phyloP scores from a whole-genome alignment of 129 eudicot genomes.

The Saposhnikovia divaricata region DNA sequence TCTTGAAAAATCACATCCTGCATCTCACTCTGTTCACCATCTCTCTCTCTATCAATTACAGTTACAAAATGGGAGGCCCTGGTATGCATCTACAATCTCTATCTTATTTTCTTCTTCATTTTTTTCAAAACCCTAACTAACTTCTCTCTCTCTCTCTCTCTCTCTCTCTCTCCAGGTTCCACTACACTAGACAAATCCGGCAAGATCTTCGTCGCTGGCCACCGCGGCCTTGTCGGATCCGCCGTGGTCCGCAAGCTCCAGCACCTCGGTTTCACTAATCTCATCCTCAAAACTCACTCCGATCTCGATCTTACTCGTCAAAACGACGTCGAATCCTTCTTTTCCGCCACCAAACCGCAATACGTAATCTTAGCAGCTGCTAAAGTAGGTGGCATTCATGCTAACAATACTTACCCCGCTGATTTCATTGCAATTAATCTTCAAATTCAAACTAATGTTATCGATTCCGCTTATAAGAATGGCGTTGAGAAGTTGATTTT shows the following conservation, averaged over 20 bases:
- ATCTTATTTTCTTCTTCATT: background rate
- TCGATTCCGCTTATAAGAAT: constrained; percentile 53
- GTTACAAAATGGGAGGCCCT: constrained; percentile 2
- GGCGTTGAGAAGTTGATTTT: constrained; percentile 59
- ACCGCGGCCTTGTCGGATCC: constrained; percentile 91
- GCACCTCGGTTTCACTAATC: constrained; percentile 52
- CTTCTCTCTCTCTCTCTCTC: too few relatives aligned
- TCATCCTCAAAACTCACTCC: constrained; percentile 68
- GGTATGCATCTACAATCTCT: background rate
- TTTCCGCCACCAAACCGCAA: constrained; percentile 61
- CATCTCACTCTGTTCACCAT: too few relatives aligned
- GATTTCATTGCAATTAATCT: constrained; percentile 83
- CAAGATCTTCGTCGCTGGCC: constrained; percentile 90
- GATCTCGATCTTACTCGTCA: constrained; percentile 89
- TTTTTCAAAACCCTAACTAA: background rate
- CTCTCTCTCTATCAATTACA: background rate
- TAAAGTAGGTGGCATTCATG: constrained; percentile 98
- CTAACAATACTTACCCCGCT: constrained; percentile 89
- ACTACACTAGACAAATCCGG: constrained; percentile 59
- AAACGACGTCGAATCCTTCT: constrained; percentile 74
- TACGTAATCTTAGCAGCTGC: constrained; percentile 97
- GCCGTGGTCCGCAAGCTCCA: constrained; percentile 68
- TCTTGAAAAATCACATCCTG: too few relatives aligned
- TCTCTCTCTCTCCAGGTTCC: constrained; percentile 11
- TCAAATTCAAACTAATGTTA: constrained; percentile 90